These are phyloP conservation scores for Acidiella bohemica DNA, from an alignment of 495 filamentous ascomycete genomes.

Conservation along the genomic window DNA sequence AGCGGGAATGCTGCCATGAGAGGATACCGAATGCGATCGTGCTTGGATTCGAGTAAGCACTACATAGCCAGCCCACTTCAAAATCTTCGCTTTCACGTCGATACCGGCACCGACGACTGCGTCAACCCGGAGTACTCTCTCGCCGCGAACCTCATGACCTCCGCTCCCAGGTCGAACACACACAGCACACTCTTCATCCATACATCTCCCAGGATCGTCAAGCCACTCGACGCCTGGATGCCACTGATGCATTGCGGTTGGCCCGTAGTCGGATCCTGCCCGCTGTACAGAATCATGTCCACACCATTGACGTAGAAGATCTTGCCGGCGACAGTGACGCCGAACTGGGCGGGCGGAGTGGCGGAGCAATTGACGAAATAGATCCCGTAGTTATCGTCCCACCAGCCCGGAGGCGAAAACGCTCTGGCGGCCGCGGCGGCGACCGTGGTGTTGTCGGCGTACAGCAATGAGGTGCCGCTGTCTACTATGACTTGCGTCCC, in stretches of 20 bases:
- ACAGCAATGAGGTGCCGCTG: conserved; percentile 33
- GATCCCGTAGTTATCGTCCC: conserved; percentile 30
- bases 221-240: conserved; percentile 13
- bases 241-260: conserved; percentile 22
- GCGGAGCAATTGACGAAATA: conserved; percentile 46
- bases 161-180: conserved; percentile 46
- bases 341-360: conserved; percentile 38
- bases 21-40: no score
- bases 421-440: conserved; percentile 38
- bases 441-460: conserved; percentile 28
- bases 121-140: conserved; percentile 13
- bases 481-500: conserved; percentile 29
- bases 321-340: conserved; percentile 36
- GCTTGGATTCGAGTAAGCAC: no score
- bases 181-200: conserved; percentile 53
- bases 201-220: conserved; percentile 43
- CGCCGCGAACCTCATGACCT: conserved; percentile 38
- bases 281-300: conserved; percentile 42
- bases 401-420: conserved; percentile 43
- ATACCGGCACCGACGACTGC: no score
- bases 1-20: no score
- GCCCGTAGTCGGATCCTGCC: conserved; percentile 14
- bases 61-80: no score
- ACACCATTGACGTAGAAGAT: conserved; percentile 40
- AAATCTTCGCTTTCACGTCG: no score